Evolutionary conservation across 2,329 filamentous ascomycete genomes (phyloP).

Genomic region (Aspergillus hiratsukae): DNA sequence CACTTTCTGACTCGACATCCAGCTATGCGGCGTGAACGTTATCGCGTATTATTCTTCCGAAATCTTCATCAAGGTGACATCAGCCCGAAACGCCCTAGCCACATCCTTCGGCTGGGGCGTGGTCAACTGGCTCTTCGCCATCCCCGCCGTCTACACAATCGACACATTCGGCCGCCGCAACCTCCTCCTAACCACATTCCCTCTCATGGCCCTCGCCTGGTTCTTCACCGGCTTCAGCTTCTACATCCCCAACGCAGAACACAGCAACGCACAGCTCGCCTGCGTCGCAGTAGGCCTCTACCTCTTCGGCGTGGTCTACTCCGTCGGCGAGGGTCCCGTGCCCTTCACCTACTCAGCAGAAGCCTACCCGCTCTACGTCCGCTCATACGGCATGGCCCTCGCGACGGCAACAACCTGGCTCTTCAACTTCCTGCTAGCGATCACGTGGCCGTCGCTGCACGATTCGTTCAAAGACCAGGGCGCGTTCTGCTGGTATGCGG

Average conservation of each 20-base stretch:
- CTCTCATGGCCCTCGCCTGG: conserved; percentile 55
- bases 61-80: conserved; percentile 48
- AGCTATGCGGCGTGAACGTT: conserved; percentile 44
- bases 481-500: conserved; percentile 50
- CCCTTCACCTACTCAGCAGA: conserved; percentile 66
- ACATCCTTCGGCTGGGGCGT: conserved; percentile 59
- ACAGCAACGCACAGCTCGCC: conserved; percentile 31
- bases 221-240: conserved; percentile 53
- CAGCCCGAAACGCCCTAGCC: conserved; percentile 42
- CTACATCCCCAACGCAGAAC: conserved; percentile 42
- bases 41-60: conserved; percentile 59
- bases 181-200: conserved; percentile 60
- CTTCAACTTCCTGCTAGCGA: conserved; percentile 52
- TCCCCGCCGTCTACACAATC: conserved; percentile 62
- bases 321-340: conserved; percentile 59
- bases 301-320: conserved; percentile 43
- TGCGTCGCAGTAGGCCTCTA: conserved; percentile 43
- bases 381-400: conserved; percentile 58
- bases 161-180: conserved; percentile 64
- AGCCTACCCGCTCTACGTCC: conserved; percentile 61
- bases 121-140: conserved; percentile 62
- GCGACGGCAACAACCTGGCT: conserved; percentile 60
- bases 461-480: conserved; percentile 48
- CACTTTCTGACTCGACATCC: neutral
- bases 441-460: conserved; percentile 51